Evolutionary conservation across 768 basidiomycete genomes (phyloP).

Genomic region (Hypholoma sublateritium): DNA sequence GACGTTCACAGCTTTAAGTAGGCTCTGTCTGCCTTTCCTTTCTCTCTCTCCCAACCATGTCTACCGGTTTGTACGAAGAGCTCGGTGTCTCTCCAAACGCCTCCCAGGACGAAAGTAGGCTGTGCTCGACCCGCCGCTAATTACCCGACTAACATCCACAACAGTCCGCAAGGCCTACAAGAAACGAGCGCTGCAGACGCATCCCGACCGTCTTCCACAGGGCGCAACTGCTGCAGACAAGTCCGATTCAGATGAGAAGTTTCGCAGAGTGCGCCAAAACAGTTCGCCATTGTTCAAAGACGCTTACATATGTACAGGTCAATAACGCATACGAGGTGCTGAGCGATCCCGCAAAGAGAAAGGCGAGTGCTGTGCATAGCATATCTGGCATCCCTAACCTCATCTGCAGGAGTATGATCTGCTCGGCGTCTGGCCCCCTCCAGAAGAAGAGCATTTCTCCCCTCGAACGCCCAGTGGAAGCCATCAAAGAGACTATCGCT

Average conservation of each 20-base stretch:
- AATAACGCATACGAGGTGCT: slow-evolving; percentile 81
- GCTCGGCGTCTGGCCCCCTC: slow-evolving; percentile 77
- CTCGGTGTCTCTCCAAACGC: slow-evolving; percentile 57
- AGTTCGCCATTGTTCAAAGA: background rate
- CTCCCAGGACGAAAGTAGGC: slow-evolving; percentile 62
- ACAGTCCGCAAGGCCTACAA: slow-evolving; percentile 81
- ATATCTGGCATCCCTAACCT: background rate
- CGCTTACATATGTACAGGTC: slow-evolving; percentile 40
- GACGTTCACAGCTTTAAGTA: background rate
- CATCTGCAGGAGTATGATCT: slow-evolving; percentile 59
- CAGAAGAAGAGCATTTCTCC: slow-evolving; percentile 30
- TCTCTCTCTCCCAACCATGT: slow-evolving; percentile 33
- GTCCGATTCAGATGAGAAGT: slow-evolving; percentile 55
- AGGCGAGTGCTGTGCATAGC: slow-evolving; percentile 30
- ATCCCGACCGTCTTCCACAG: slow-evolving; percentile 69
- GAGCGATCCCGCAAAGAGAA: slow-evolving; percentile 58
- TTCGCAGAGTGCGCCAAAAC: slow-evolving; percentile 32
- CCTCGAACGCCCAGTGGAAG: slow-evolving; percentile 20
- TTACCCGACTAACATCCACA: background rate
- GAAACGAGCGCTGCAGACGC: slow-evolving; percentile 67
- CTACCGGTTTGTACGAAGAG: slow-evolving; percentile 62
- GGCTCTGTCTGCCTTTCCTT: slow-evolving; percentile 1
- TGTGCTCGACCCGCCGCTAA: background rate
- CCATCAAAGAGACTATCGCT: slow-evolving; percentile 23
- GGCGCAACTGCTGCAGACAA: slow-evolving; percentile 60